Base-by-base conservation (phyloP, 2,329 filamentous ascomycete genomes). In the Sporothrix pallida region DNA sequence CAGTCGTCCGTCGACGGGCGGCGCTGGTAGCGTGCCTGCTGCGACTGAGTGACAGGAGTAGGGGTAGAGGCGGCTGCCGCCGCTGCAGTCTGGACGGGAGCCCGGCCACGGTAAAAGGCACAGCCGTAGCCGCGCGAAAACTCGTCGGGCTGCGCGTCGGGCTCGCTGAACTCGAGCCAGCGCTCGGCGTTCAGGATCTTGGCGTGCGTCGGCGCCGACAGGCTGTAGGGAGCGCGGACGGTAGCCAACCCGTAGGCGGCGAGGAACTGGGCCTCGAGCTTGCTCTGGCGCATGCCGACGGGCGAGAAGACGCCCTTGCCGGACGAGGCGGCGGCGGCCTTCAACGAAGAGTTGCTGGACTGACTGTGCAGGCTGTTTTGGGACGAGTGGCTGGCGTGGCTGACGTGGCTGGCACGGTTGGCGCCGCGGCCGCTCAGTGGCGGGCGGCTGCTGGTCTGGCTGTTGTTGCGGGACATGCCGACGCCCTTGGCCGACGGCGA, bases 161-260 rank as follows among this genome's bases (percentile, higher is more conserved):
- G 80, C 73, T 84, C 84, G 52, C 83, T 82, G 73, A 87, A 87
- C 76, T 88, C 86, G 58, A 87, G 83, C 87, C 87, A 89, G 23
- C 84, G 84, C 50, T 84, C 79, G 4, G 83, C 82, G 31, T 83
- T 82, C 2, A 89, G 81, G 42, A 88, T 85, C 76, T 84, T 85
- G 31, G 81, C 81, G 77, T 88, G 87, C n/a, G 86, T 84, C 0
- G 82, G 79, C 0, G 83, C 81, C 1, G 84, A 86, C 67, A 89
- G 86, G 67, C 84, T 84, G 76, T 89, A 87, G 5, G 87, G 87
- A 1, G 83, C 84, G 52, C 83, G 82, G 69, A 87, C 83, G 26
- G 84, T 83, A 54, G 85, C 82, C 17, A 89, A 80, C 0, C 87
- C 87, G 76, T 87, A 87, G 2, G 86, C 87, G 2, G 87, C 87